phyloP scores from a whole-genome alignment of 805 yeast species.

The Teunomyces lycoperdinae region DNA sequence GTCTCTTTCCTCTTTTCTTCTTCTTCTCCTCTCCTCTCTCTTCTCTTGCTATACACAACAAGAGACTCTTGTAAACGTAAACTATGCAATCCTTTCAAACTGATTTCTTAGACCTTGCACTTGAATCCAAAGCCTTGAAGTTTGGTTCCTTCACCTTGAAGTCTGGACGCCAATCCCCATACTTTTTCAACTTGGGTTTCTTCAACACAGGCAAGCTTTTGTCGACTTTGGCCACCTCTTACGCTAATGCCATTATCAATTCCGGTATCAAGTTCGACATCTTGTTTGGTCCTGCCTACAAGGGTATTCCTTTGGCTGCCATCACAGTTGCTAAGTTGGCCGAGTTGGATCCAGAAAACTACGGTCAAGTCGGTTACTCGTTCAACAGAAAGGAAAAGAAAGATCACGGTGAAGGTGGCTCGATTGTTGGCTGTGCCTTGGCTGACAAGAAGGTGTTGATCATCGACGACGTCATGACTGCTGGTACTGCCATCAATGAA shows the following conservation, averaged over 20 bases:
- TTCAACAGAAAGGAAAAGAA: constrained; percentile 95
- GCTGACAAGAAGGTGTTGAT: constrained; percentile 72
- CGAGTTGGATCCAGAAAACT: constrained; percentile 82
- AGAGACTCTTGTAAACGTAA: constrained; percentile 4
- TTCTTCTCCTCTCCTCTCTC: constrained; percentile 6
- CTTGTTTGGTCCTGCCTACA: constrained; percentile 95
- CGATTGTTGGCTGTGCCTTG: constrained; percentile 80
- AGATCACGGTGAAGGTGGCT: constrained; percentile 98
- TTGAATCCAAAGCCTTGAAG: constrained; percentile 76
- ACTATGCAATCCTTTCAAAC: constrained; percentile 50
- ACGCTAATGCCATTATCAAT: constrained; percentile 82
- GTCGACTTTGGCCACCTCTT: constrained; percentile 80
- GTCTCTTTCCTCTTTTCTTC: constrained; percentile 2
- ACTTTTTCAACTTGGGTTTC: constrained; percentile 91
- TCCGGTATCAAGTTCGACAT: constrained; percentile 85
- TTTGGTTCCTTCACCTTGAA: constrained; percentile 89
- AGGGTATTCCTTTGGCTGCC: constrained; percentile 95
- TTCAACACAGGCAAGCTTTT: constrained; percentile 78
- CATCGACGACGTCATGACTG: constrained; percentile 97
- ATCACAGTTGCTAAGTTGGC: constrained; percentile 89
- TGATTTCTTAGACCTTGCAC: constrained; percentile 75
- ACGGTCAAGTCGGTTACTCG: constrained; percentile 75
- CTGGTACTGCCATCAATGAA: constrained; percentile 96
- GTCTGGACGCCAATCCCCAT: constrained; percentile 92
- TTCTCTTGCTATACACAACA: constrained; percentile 2